phyloP scores from a whole-genome alignment of 176 grass and related monocot species.

The Pontederia paniculata region DNA sequence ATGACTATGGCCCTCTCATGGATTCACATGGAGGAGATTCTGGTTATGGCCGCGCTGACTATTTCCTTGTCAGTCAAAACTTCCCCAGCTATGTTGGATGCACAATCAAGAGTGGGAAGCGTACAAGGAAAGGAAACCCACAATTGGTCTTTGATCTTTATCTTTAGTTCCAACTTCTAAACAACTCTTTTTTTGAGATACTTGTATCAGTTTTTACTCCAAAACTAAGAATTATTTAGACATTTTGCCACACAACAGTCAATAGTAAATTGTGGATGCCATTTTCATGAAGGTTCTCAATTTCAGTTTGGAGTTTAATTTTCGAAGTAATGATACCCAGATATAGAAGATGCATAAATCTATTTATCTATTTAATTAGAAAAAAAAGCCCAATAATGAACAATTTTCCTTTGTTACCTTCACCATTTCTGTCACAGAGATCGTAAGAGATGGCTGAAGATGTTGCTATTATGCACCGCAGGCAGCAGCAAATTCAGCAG shows the following conservation, averaged over 20 bases:
- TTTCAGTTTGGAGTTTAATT: no score
- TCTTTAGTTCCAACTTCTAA: neutral
- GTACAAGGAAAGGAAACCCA: slow-evolving; percentile 34
- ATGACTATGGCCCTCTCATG: slow-evolving; percentile 71
- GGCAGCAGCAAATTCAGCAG: slow-evolving; percentile 97
- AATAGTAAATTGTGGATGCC: no score
- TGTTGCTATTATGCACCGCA: slow-evolving; percentile 92
- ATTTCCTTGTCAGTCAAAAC: slow-evolving; percentile 95
- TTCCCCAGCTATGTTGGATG: slow-evolving; percentile 89
- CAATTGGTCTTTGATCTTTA: neutral
- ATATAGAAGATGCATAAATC: no score
- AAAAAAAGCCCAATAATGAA: neutral
- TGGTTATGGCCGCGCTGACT: slow-evolving; percentile 82
- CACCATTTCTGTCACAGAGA: slow-evolving; percentile 37
- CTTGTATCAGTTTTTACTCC: no score
- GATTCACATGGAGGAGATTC: slow-evolving; percentile 64
- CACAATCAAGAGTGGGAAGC: slow-evolving; percentile 66
- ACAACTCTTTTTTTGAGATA: no score
- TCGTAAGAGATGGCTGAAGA: slow-evolving; percentile 77
- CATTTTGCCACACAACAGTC: neutral
- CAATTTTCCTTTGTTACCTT: neutral
- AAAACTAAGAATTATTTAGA: neutral
- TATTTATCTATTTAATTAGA: neutral
- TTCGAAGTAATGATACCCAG: no score
- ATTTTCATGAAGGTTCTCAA: no score